Base-by-base conservation (phyloP, 192 early-diverging fungal genomes). In the Coemansia erecta region DNA sequence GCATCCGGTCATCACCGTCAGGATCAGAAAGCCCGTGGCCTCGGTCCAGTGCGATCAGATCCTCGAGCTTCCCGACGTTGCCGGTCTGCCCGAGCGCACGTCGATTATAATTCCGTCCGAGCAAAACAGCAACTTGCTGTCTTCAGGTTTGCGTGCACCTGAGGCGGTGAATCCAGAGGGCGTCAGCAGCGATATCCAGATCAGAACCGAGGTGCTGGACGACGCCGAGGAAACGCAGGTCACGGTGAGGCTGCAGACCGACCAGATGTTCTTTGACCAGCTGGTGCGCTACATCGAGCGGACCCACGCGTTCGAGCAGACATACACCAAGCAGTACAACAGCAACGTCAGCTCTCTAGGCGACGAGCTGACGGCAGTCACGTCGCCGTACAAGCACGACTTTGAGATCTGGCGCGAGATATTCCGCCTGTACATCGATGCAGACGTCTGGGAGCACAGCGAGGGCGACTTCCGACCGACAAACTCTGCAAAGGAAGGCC, bases 331-430 rank as follows among this genome's bases (percentile, higher is more conserved):
- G 2, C 61, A 81, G 40, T 89, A 87, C 61, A 68, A 77, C 37
- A 54, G 65, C 35, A 86, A 85, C 31, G 72, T 90, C 41, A 68
- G 71, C 4, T 66, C 65, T 22, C 45, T 90, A n/a, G 67, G 81
- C 15, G 62, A 53, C 19, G 72, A 82, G 41, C 59, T 90, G 51
- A 81, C 83, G 1, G 62, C 73, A 2, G 83, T 85, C 4, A 68
- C 89, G 4, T 88, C 91, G 0, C 89, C 90, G 1, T 83, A 84
- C 43, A 88, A 87, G 60, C 85, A 87, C 44, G 90, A 93, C 63
- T 83, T 90, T 58, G 86, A 90, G 56, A 68, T 76, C 5, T 93
- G 76, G 76, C 76, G 76, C 42, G 82, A 87, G 59, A 82, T 92
- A 23, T 86, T 92, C 54, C 72, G 81, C 14, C 47, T 85, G 6